Conservation (phyloP, 164 flowering plant species). For the Malania oleifera region DNA sequence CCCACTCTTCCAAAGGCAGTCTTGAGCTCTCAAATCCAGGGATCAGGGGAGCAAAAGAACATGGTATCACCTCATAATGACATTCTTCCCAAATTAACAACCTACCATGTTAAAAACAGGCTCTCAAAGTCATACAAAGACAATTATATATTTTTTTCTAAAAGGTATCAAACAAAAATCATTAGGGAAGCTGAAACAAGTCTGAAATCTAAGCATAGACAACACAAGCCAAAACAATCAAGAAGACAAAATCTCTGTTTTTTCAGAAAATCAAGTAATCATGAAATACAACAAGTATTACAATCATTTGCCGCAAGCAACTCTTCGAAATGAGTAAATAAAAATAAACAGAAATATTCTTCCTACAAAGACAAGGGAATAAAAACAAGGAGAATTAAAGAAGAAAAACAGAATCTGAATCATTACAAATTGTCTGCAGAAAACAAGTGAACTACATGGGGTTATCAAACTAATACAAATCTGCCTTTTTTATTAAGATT, state of each 20-base stretch:
- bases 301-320: not conserved
- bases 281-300: not conserved
- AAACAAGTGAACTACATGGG: slow-evolving; percentile 7
- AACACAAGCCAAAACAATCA: not conserved
- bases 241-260: not conserved
- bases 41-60: slow-evolving; percentile 14
- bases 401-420: slow-evolving; percentile 16
- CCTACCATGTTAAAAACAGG: slow-evolving; percentile 32
- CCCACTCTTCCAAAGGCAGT: slow-evolving; percentile 35
- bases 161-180: not conserved
- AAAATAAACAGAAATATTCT: not conserved
- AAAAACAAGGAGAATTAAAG: slow-evolving; percentile 13
- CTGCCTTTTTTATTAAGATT: slow-evolving; percentile 31
- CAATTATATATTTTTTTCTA: no score
- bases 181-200: not conserved
- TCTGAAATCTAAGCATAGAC: not conserved
- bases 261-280: not conserved
- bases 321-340: not conserved
- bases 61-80: slow-evolving; percentile 36
- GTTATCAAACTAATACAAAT: slow-evolving; percentile 26
- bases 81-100: slow-evolving; percentile 88
- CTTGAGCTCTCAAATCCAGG: slow-evolving; percentile 31
- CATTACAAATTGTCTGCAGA: slow-evolving; percentile 13
- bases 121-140: slow-evolving; percentile 7
- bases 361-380: not conserved